Base-by-base conservation (phyloP, 139 green algal genomes). In the Dunaliella primolecta region DNA sequence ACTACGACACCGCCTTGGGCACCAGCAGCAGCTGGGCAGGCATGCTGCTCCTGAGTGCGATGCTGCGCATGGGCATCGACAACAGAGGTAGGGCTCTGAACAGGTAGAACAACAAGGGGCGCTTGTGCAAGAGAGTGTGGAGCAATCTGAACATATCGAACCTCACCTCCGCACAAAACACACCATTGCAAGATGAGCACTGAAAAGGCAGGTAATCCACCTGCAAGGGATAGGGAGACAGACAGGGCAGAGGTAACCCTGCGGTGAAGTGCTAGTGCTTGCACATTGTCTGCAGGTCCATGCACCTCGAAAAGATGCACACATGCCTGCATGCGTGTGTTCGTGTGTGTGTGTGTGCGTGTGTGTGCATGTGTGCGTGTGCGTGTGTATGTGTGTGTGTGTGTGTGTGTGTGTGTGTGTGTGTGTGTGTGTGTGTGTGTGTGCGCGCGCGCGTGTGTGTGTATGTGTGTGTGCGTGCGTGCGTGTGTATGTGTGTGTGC, bases 401-500 rank as follows among this genome's bases (percentile, higher is more conserved):
- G 46, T 64, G 46, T 64, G 46, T 64, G 46, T 64, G 46, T 64
- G 46, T 64, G 46, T 64, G 46, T 64, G 46, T 64, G 46, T 64
- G 46, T 64, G 75, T 34, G 25, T 36, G 35, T 34, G 75, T 80
- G 31, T 46, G 75, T 80, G 75, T 36, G 75, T 36, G 75, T 29
- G 75, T 80, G 75, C 35, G 75, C 21, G 46, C 15, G 46, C 15
- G 46, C 15, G 46, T 64, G 46, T 64, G 46, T 64, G 46, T 64
- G 46, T 64, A 15, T 64, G 46, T 64, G 46, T 64, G 46, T 64
- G 46, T 64, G 46, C 15, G 46, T 64, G 46, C n/a, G n/a, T n/a
- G n/a, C n/a, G n/a, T n/a, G n/a, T n/a, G n/a, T n/a, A n/a, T 29
- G 75, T 80, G 75, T 80, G 75, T 34, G 46, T 64, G 46, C 15